Base-by-base conservation (phyloP, 495 filamentous ascomycete genomes). In the Entonaema liquescens region DNA sequence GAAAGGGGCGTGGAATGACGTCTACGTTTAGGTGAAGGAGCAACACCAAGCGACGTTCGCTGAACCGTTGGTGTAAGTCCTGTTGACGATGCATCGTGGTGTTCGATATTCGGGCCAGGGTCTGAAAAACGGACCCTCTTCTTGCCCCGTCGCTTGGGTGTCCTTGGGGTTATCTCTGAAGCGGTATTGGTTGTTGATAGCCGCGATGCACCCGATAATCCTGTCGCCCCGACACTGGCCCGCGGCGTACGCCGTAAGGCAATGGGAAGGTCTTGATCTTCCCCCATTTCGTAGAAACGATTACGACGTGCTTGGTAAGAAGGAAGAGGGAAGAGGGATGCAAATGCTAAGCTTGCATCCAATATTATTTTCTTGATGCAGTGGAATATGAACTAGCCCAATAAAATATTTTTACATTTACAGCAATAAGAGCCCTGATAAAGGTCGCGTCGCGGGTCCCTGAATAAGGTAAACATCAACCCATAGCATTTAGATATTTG, bases 111-210 rank as follows among this genome's bases (percentile, higher is more conserved):
- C 29, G 87, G 88, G 3, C 89, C 90, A 5, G 89, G 90, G 58
- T 93, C 89, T 0, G 91, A 93, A 77, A 92, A 92, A 28, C 91
- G 89, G 49, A 91, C 90, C 70, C 83, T 85, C 73, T 92, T 92
- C 70, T 85, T 86, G 11, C 82, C 56, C 58, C 73, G 65, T 55
- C 73, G 72, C 47, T 76, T 76, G 36, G 73, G 76, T 19, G 74
- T 78, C 33, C 52, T 70, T 21, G 33, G 53, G 35, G 17, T 56
- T 44, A 40, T 15, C 15, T 47, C 42, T 29, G 71, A 42, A 17
- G 42, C 1, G 52, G n/a, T 52, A 59, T 36, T 60, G 60, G 44
- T 53, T 72, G 23, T 62, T 70, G 40, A 73, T 66, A 21, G 69
- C 75, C 42, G 66, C 33, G 28, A 29, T 21, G 74, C 42, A 44